Conservation (phyloP, 805 yeast genomes). For the Candida boidinii region DNA sequence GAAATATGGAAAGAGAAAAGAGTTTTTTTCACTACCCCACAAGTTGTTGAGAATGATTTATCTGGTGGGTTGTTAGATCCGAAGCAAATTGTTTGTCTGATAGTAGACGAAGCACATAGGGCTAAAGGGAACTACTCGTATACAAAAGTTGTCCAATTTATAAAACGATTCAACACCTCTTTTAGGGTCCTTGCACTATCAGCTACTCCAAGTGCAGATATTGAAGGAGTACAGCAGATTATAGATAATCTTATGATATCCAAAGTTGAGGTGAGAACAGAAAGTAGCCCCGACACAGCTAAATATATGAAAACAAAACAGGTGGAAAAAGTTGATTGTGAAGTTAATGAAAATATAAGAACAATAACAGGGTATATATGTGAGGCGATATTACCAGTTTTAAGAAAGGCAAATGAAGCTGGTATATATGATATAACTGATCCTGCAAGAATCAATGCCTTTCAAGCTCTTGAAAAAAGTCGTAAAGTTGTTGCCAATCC, state of each 20-base stretch:
- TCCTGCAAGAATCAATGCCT: conserved; percentile 62
- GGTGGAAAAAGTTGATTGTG: conserved; percentile 51
- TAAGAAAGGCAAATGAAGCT: conserved; percentile 54
- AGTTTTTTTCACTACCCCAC: conserved; percentile 93
- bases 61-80: conserved; percentile 71
- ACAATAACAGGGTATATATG: conserved; percentile 47
- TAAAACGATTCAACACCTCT: conserved; percentile 53
- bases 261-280: conserved; percentile 77
- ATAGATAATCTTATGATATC: conserved; percentile 68
- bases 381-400: conserved; percentile 58
- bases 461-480: conserved; percentile 61
- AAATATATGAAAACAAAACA: conserved; percentile 67
- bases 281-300: conserved; percentile 69
- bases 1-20: conserved; percentile 71
- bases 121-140: conserved; percentile 89
- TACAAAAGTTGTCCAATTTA: conserved; percentile 65
- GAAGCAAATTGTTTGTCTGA: conserved; percentile 60
- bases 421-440: conserved; percentile 58
- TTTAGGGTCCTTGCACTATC: conserved; percentile 80
- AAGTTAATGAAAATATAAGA: conserved; percentile 42
- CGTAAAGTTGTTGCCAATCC: conserved; percentile 48
- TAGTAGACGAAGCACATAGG: conserved; percentile 93
- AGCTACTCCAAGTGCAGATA: conserved; percentile 90
- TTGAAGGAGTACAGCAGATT: conserved; percentile 83
- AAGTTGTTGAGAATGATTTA: conserved; percentile 88